phyloP scores from a whole-genome alignment of 2,329 filamentous ascomycete genomes.

The Colletotrichum camelliae region DNA sequence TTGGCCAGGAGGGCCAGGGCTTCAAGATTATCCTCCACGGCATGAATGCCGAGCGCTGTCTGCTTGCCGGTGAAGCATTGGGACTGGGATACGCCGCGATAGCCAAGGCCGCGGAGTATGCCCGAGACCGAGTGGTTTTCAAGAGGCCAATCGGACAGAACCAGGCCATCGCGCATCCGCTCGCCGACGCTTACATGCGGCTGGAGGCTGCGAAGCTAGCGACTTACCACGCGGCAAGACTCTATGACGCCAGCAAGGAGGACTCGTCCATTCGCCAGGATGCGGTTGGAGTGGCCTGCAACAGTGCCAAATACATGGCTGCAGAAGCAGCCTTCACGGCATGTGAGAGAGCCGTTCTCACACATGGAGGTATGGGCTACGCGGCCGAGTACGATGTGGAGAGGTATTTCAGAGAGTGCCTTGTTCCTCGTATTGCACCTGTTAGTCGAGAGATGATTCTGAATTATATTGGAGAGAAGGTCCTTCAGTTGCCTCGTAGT shows the following conservation, averaged over 20 bases:
- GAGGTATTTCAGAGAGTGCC: slow-evolving; percentile 67
- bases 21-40: slow-evolving; percentile 82
- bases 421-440: slow-evolving; percentile 69
- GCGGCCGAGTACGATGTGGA: slow-evolving; percentile 70
- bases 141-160: slow-evolving; percentile 70
- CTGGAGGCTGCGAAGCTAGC: slow-evolving; percentile 70
- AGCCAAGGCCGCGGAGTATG: slow-evolving; percentile 67
- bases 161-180: slow-evolving; percentile 68
- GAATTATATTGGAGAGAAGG: slow-evolving; percentile 75
- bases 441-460: slow-evolving; percentile 77
- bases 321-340: slow-evolving; percentile 68
- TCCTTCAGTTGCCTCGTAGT: slow-evolving; percentile 69
- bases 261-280: slow-evolving; percentile 58
- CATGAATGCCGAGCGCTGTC: slow-evolving; percentile 80
- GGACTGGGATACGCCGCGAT: slow-evolving; percentile 79
- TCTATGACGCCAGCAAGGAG: slow-evolving; percentile 61
- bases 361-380: slow-evolving; percentile 70
- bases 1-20: slow-evolving; percentile 76
- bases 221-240: slow-evolving; percentile 67
- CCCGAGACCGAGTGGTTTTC: slow-evolving; percentile 70
- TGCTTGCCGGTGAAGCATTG: slow-evolving; percentile 79
- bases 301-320: slow-evolving; percentile 75
- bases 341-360: slow-evolving; percentile 65
- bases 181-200: slow-evolving; percentile 69
- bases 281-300: slow-evolving; percentile 67